phyloP scores from a whole-genome alignment of 495 filamentous ascomycete species.

The Penicillium steckii region DNA sequence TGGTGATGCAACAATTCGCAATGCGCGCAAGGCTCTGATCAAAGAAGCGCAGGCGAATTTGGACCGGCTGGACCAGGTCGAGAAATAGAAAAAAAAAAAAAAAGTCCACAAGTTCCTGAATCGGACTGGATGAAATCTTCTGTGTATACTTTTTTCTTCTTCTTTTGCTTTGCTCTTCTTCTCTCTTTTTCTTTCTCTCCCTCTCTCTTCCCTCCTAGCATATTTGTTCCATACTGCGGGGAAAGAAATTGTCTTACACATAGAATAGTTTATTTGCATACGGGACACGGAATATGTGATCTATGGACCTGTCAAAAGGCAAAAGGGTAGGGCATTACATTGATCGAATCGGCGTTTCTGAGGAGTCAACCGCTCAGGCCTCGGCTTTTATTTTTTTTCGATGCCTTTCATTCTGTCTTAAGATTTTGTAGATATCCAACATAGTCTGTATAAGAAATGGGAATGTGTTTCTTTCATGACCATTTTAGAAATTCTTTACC shows the following conservation, averaged over 20 bases:
- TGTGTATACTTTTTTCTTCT: slow-evolving; percentile 13
- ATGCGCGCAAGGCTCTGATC: slow-evolving; percentile 71
- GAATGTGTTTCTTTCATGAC: not conserved
- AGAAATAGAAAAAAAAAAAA: slow-evolving; percentile 22
- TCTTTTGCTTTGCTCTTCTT: not conserved
- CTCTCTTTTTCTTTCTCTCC: slow-evolving; percentile 14
- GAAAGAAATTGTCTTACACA: slow-evolving; percentile 13
- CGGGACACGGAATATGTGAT: slow-evolving; percentile 4
- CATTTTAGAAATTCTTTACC: not conserved
- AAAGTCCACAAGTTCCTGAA: too few relatives aligned
- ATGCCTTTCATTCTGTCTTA: not conserved
- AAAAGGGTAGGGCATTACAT: not conserved
- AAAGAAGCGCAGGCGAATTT: slow-evolving; percentile 67
- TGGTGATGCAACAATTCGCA: slow-evolving; percentile 61
- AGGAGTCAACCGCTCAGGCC: slow-evolving; percentile 13
- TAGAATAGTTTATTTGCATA: slow-evolving; percentile 14
- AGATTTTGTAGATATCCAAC: slow-evolving; percentile 5
- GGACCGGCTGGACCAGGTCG: slow-evolving; percentile 57
- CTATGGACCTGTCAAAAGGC: slow-evolving; percentile 8
- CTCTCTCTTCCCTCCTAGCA: not conserved
- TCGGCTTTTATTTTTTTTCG: not conserved
- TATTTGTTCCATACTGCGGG: not conserved
- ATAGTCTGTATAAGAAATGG: too few relatives aligned
- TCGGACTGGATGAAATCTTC: not conserved
- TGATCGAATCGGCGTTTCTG: slow-evolving; percentile 13